A percentile compares a stretch with the other conserved stretches of the same genome.
Conservation (phyloP, 148 eudicot genomes). For the Chenopodium berlandieri region DNA sequence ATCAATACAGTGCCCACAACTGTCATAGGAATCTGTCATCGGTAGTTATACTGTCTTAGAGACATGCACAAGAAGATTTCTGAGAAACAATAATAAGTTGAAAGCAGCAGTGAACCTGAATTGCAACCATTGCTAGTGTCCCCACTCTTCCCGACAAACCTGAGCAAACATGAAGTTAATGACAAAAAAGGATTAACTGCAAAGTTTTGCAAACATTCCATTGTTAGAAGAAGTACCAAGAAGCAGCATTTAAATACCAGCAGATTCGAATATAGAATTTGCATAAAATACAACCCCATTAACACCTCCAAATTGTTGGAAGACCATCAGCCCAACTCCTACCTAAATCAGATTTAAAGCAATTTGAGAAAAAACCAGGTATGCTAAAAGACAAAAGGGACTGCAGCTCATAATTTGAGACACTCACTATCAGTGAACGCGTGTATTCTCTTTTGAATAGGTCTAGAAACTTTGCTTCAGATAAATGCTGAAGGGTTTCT, state of each 20-base stretch:
- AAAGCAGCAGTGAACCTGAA: slow-evolving; percentile 44
- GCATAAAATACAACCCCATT: slow-evolving; percentile 60
- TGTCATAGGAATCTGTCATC: slow-evolving; percentile 55
- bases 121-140: slow-evolving; percentile 47
- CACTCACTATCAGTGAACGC: slow-evolving; percentile 59
- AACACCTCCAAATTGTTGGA: slow-evolving; percentile 74
- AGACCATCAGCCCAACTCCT: slow-evolving; percentile 73
- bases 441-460: slow-evolving; percentile 56
- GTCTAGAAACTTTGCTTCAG: slow-evolving; percentile 44
- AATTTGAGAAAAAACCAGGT: neutral
- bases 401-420: neutral
- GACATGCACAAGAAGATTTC: neutral
- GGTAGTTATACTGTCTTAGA: neutral
- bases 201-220: neutral
- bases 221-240: neutral
- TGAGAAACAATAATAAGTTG: neutral
- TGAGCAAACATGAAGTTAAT: slow-evolving; percentile 15
- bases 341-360: slow-evolving; percentile 33
- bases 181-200: neutral
- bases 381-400: slow-evolving; percentile 1
- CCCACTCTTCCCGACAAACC: slow-evolving; percentile 65
- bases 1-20: slow-evolving; percentile 46
- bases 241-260: slow-evolving; percentile 38
- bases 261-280: slow-evolving; percentile 60
- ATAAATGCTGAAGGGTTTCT: slow-evolving; percentile 37